Percentiles rank a stretch among this genome's conserved stretches.
These are phyloP conservation scores for Globisporangium takayamanum DNA, from an alignment of 352 stramenopile genomes.

Conservation along the genomic window DNA sequence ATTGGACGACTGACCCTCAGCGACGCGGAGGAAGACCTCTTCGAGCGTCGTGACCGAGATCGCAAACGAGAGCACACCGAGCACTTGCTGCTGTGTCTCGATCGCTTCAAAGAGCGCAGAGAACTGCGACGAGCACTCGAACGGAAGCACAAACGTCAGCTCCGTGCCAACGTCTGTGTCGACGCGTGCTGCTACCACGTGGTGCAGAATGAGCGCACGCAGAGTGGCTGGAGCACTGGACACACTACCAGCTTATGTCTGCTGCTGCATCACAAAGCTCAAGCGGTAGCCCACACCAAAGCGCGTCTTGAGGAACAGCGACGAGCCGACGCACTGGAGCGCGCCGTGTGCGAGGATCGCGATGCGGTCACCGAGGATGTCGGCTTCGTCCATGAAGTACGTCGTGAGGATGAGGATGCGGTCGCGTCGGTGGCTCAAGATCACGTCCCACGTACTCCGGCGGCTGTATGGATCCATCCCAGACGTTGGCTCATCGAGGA, in stretches of 20 bases:
- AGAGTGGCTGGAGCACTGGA: background rate
- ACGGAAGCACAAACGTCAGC: conserved; percentile 67
- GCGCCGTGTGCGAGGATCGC: conserved; percentile 84
- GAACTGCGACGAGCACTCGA: conserved; percentile 51
- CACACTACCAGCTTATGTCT: background rate
- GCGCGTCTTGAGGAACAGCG: conserved; percentile 76
- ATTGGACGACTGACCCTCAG: conserved; percentile 19
- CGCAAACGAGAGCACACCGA: conserved; percentile 51
- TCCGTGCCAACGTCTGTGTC: conserved; percentile 70
- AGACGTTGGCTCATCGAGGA: conserved; percentile 89
- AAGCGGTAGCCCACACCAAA: conserved; percentile 77
- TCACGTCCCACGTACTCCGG: conserved; percentile 82
- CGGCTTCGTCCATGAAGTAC: conserved; percentile 91
- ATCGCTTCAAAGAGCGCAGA: conserved; percentile 67
- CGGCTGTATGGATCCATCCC: conserved; percentile 92
- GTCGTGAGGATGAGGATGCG: conserved; percentile 87
- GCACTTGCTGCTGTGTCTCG: conserved; percentile 27
- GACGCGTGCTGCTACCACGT: conserved; percentile 33
- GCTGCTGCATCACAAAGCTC: conserved; percentile 29
- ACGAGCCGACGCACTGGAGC: conserved; percentile 47
- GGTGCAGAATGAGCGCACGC: conserved; percentile 19
- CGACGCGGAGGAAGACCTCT: conserved; percentile 89
- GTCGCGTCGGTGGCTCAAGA: conserved; percentile 44
- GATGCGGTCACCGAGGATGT: conserved; percentile 88
- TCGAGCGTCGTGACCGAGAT: conserved; percentile 85